These are phyloP conservation scores for Paramecium primaurelia DNA, from an alignment of 73 alveolate species.

Conservation along the genomic window DNA sequence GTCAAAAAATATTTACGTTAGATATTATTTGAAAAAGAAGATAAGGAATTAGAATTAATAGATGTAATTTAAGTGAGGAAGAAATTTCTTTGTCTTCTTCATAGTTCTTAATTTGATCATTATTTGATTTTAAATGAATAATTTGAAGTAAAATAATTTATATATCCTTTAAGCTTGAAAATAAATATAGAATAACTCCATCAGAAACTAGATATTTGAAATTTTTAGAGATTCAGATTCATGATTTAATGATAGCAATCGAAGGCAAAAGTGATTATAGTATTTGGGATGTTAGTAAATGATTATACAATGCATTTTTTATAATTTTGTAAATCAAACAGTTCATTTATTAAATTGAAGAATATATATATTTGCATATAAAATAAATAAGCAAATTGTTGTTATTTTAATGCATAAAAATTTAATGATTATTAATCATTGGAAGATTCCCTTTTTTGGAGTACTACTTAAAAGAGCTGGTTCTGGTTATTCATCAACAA, in stretches of 20 bases:
- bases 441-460: constrained; percentile 8
- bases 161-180: neutral
- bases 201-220: neutral
- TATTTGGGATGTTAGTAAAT: constrained; percentile 14
- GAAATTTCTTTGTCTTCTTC: neutral
- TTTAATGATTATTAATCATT: neutral
- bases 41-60: neutral
- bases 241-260: neutral
- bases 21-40: neutral
- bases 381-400: neutral
- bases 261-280: constrained; percentile 15
- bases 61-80: neutral
- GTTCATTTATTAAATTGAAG: neutral
- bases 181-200: neutral
- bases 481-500: constrained; percentile 5
- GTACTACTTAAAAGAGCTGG: neutral
- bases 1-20: neutral
- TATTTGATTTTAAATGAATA: neutral
- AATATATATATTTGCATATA: neutral
- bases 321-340: neutral
- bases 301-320: neutral
- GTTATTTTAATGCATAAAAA: neutral
- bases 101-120: neutral
- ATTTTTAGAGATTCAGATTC: neutral
- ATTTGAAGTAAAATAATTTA: neutral